Evolutionary conservation across 805 yeast species (phyloP), one percentile per base, ranked within the genome.

Genomic region (Candida parachauliodes): DNA sequence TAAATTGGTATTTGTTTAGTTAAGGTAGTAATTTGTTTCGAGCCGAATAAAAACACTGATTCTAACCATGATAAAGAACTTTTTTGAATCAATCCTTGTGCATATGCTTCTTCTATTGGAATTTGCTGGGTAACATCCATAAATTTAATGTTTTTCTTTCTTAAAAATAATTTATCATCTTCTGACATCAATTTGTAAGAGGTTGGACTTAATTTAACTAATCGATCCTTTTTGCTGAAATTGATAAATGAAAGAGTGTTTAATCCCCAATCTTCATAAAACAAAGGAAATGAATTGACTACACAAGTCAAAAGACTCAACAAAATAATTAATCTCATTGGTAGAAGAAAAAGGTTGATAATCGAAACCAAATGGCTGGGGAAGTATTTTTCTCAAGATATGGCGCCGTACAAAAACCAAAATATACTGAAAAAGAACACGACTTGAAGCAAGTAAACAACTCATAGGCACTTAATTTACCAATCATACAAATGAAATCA

Each of bases 51-150:
- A 20, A 49, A 27, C 14, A 56, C 21, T 12, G 42, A 48, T 14
- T 44, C 43, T 32, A 44, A 39, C 16, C 41, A 37, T 12, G 48
- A 41, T 8, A 21, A 31, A 5, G 23, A n/a, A 25, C 42, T 41
- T 27, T 35, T 36, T 2, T 21, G 12, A 22, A 46, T 38, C 28
- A 57, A 40, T 3, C 69, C 64, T 27, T 49, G 46, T 3, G 46
- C 42, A 29, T 54, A 42, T 4, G 70, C 72, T 17, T 56, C 64
- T 22, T 63, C 62, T 10, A 65, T 50, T 12, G 63, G 53, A n/a
- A 68, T 46, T n/a, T 52, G 55, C 39, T 67, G 65, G 8, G 91
- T 81, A 22, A 83, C 70, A 59, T 83, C 91, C 45, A 84, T 75
- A 53, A 81, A 83, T 18, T 65, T 71, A 23, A 68, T 56, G 35